Conservation (phyloP, 257 asterid genomes). For the Thymus mandschuricus region DNA sequence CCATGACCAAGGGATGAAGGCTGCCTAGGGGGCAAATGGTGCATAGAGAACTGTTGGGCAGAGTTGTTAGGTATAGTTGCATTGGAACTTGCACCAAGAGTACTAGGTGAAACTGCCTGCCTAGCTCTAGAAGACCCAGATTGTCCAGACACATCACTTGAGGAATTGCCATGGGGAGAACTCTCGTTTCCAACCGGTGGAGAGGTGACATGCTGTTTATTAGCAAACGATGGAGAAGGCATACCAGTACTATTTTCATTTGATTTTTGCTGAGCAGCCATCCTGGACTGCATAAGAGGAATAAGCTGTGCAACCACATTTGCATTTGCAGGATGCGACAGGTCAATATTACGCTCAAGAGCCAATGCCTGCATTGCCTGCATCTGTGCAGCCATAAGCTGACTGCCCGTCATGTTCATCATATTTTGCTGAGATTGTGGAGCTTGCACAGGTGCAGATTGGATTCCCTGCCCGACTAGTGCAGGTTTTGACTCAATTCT, state of each 20-base stretch:
- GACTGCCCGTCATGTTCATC: constrained; percentile 63
- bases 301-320: constrained; percentile 73
- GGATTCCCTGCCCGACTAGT: constrained; percentile 64
- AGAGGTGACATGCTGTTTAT: constrained; percentile 61
- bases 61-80: constrained; percentile 50
- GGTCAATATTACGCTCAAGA: constrained; percentile 85
- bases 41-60: constrained; percentile 66
- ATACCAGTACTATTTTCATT: constrained; percentile 57
- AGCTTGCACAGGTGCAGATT: constrained; percentile 52
- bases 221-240: constrained; percentile 60
- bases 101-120: constrained; percentile 64
- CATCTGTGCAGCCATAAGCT: constrained; percentile 83
- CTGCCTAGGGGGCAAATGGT: constrained; percentile 77
- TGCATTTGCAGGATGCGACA: constrained; percentile 91
- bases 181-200: constrained; percentile 71
- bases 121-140: constrained; percentile 84
- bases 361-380: constrained; percentile 94
- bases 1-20: constrained; percentile 61
- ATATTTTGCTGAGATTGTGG: constrained; percentile 70
- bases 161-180: constrained; percentile 81
- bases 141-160: constrained; percentile 81
- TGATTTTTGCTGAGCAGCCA: constrained; percentile 74
- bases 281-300: constrained; percentile 82
- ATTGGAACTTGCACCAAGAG: constrained; percentile 49
- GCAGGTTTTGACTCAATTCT: constrained; percentile 64